Conservation (phyloP, 495 filamentous ascomycete genomes). For the Podospora conica region DNA sequence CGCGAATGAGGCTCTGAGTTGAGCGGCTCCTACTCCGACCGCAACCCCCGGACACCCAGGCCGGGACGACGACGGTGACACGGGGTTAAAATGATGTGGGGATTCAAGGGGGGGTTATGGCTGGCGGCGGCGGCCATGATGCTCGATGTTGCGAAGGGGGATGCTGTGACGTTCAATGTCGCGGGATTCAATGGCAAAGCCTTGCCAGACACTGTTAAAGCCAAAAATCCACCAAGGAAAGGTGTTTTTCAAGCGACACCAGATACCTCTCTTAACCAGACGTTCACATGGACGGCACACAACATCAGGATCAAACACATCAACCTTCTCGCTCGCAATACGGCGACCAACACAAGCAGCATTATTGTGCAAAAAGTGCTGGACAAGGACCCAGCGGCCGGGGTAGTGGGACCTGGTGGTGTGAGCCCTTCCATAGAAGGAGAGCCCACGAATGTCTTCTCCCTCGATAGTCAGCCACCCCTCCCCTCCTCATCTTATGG, state of each 20-base stretch:
- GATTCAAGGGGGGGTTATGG: conserved; percentile 12
- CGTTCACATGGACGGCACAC: neutral
- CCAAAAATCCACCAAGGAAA: too few species aligned
- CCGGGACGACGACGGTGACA: neutral
- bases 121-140: conserved; percentile 10
- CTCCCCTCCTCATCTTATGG: neutral
- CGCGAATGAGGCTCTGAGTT: neutral
- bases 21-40: neutral
- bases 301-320: neutral
- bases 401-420: too few species aligned
- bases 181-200: neutral
- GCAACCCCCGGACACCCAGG: neutral
- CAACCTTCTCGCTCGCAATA: neutral
- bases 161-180: neutral
- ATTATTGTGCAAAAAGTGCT: too few species aligned
- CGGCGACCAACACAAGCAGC: neutral
- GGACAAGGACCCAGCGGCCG: too few species aligned
- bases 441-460: too few species aligned
- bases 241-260: neutral
- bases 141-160: conserved; percentile 5
- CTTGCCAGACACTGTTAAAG: too few species aligned
- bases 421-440: too few species aligned
- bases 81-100: conserved; percentile 14
- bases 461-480: too few species aligned
- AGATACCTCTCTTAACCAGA: too few species aligned